A percentile compares a stretch with the other conserved stretches of the same genome.
Conservation (phyloP, 108 stramenopile genomes). For the Craspedostauros australis region DNA sequence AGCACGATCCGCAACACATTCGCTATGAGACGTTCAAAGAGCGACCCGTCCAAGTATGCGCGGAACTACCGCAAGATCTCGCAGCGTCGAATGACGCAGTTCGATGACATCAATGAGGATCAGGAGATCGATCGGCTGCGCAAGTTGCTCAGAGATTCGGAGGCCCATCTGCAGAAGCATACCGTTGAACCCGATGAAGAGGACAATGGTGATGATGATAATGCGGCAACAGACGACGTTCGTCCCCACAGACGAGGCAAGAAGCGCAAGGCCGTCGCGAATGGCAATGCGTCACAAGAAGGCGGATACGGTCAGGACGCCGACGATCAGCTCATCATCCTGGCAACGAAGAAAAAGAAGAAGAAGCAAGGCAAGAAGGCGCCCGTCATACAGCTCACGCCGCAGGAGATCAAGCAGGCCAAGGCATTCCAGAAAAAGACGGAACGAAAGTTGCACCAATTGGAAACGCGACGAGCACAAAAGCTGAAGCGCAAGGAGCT, state of each 20-base stretch:
- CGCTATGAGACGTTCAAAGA: constrained; percentile 85
- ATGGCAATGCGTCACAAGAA: constrained; percentile 2
- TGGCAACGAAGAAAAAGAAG: constrained; percentile 35
- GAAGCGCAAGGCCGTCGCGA: neutral
- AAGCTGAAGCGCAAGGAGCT: constrained; percentile 57
- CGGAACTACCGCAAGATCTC: constrained; percentile 84
- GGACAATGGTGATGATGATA: neutral
- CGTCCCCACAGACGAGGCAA: neutral
- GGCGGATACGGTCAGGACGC: constrained; percentile 13
- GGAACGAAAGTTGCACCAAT: constrained; percentile 58
- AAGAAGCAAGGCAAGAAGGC: constrained; percentile 29
- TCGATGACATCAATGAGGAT: constrained; percentile 48
- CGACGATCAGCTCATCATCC: constrained; percentile 35
- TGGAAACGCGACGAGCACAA: constrained; percentile 50
- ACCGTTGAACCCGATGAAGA: constrained; percentile 14
- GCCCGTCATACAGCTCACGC: constrained; percentile 50
- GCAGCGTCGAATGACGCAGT: constrained; percentile 77
- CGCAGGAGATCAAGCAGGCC: constrained; percentile 65
- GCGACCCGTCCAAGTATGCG: constrained; percentile 74
- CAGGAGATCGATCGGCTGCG: constrained; percentile 54
- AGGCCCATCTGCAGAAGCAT: constrained; percentile 27
- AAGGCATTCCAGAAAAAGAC: constrained; percentile 62
- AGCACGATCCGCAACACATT: too few species aligned
- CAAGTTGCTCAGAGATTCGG: constrained; percentile 42
- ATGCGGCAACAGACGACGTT: neutral